Evolutionary conservation across 2,329 filamentous ascomycete species (phyloP), one percentile per base, ranked within the genome.

Genomic region (Aspergillus amoenus): DNA sequence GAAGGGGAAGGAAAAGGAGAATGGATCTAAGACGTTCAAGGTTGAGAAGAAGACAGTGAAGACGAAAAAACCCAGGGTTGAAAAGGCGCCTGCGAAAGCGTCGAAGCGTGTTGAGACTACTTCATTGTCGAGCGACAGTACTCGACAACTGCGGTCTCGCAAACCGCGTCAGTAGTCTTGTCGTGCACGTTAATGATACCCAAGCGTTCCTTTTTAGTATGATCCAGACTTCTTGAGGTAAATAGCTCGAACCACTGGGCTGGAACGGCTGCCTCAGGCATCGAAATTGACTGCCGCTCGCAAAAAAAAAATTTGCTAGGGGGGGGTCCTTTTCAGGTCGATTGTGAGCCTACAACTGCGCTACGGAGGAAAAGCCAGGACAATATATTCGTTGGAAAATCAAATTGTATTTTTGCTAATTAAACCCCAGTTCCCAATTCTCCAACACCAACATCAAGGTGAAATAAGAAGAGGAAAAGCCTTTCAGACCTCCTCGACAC

Each of bases 401-500:
- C 27, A 30, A 37, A n/a, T 37, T 5, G 34, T 6, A 13, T 15
- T 37, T 37, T 37, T 37, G 34, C 34, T 37, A 37, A 30, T 13
- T 6, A 3, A 37, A 13, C 34, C 34, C 12, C 34, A 37, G 6
- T 37, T 37, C 34, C 4, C 13, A 37, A 37, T n/a, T 37, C 13
- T 9, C 17, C 11, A 54, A 32, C 56, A 57, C 60, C 56, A 49
- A 60, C 63, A 65, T 65, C 13, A 68, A 67, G 84, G 82, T 77
- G 80, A 84, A 85, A 84, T 79, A 79, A 65, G 69, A 61, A 70
- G 65, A 44, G 61, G 61, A 71, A 76, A 64, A 68, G 81, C 82
- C 90, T 90, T 90, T 93, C 90, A 94, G 90, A 93, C 89, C 84
- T 90, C 88, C 88, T 89, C 89, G 81, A 84, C 83, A 85, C 89